These are phyloP conservation scores for Parafenestella ontariensis DNA, from an alignment of 2,329 filamentous ascomycete genomes.

Conservation along the genomic window DNA sequence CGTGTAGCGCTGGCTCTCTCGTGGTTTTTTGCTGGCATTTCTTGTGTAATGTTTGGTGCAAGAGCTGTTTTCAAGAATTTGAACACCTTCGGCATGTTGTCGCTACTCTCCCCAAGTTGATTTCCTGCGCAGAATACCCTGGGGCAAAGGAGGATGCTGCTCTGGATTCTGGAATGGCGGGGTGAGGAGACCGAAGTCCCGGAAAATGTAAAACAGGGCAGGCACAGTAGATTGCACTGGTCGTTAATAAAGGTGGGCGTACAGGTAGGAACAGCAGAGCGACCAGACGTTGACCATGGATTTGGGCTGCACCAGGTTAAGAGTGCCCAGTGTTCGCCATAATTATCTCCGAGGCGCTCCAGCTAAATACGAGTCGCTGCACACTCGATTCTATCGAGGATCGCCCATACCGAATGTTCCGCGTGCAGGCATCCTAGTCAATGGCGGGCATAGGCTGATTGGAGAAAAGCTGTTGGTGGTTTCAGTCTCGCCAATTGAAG, in stretches of 20 bases:
- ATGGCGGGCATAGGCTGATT: conserved; percentile 18
- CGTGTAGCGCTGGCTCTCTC: conserved; percentile 25
- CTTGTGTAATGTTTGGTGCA: conserved; percentile 33
- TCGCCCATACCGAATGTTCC: conserved; percentile 15
- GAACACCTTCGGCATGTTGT: conserved; percentile 33
- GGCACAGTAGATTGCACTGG: neutral
- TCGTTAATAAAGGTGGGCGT: neutral
- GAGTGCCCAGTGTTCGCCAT: conserved; percentile 12
- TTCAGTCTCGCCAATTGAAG: conserved; percentile 27
- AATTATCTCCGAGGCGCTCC: conserved; percentile 12
- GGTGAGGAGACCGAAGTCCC: neutral
- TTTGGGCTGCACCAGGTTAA: conserved; percentile 20
- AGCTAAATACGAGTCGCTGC: too few species aligned
- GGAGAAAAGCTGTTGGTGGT: conserved; percentile 27
- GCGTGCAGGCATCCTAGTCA: conserved; percentile 12
- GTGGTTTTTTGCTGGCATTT: conserved; percentile 23
- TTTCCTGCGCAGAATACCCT: conserved; percentile 2
- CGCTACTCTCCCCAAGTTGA: neutral
- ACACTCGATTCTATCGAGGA: conserved; percentile 15
- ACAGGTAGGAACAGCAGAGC: neutral
- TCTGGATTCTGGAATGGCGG: conserved; percentile 1
- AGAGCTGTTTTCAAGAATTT: conserved; percentile 38
- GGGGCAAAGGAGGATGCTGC: conserved; percentile 1
- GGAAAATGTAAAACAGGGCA: neutral
- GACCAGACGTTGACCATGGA: conserved; percentile 6